Evolutionary conservation across 2,329 filamentous ascomycete genomes (phyloP).

Genomic region (Elsinoe batatas): DNA sequence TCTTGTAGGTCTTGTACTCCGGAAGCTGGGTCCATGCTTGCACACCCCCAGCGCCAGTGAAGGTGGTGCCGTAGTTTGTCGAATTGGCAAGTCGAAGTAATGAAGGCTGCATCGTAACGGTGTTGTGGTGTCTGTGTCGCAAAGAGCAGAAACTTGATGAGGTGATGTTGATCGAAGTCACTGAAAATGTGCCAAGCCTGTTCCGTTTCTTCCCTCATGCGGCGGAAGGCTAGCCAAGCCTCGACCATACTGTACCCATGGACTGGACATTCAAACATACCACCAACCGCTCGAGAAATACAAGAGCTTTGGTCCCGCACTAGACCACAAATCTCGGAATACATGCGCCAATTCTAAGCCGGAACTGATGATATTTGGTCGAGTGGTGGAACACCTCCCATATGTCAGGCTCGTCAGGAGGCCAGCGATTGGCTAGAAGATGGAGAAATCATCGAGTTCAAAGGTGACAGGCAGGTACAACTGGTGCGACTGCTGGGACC

Average conservation of each 20-base stretch:
- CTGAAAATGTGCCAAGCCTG: constrained; percentile 10
- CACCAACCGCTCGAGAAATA: not conserved
- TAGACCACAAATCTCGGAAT: not conserved
- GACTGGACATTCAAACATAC: not conserved
- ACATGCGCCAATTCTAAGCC: not conserved
- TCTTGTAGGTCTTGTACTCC: constrained; percentile 43
- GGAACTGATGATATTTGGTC: not conserved
- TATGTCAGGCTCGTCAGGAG: not conserved
- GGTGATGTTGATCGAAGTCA: constrained; percentile 4
- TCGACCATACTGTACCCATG: not conserved
- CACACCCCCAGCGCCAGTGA: constrained; percentile 21
- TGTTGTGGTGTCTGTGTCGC: not conserved
- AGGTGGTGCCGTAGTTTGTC: constrained; percentile 20
- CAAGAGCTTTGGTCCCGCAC: not conserved
- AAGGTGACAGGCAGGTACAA: constrained; percentile 34
- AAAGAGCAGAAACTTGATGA: not conserved
- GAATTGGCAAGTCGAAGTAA: constrained; percentile 21
- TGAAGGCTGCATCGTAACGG: constrained; percentile 24
- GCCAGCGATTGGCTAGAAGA: constrained; percentile 20
- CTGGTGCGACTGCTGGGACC: constrained; percentile 9
- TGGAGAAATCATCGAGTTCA: constrained; percentile 33
- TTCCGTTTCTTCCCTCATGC: constrained; percentile 3
- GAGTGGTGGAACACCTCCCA: not conserved
- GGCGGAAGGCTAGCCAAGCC: not conserved
- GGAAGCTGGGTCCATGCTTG: constrained; percentile 28